phyloP scores from a whole-genome alignment of 257 asterid species.

The Datura wrightii region DNA sequence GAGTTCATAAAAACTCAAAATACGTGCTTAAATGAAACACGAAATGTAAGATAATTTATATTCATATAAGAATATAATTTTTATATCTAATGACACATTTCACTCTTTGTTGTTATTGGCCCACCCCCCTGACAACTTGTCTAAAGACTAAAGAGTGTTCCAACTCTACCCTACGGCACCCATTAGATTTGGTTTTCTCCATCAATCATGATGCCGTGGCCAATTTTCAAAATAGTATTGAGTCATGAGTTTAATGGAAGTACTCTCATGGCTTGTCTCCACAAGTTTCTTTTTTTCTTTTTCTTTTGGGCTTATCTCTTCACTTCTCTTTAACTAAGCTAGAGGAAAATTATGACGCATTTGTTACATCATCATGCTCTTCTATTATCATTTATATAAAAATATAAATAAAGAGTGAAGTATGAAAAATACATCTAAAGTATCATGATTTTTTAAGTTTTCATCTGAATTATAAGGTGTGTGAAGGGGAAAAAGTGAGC shows the following conservation, averaged over 20 bases:
- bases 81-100: neutral
- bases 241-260: neutral
- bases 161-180: neutral
- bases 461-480: too few relatives aligned
- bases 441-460: too few relatives aligned
- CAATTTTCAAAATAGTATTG: neutral
- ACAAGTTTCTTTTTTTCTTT: neutral
- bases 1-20: neutral
- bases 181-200: neutral
- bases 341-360: too few relatives aligned
- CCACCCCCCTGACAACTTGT: neutral
- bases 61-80: neutral
- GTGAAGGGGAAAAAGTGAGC: too few relatives aligned
- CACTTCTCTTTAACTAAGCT: neutral
- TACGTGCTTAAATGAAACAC: neutral
- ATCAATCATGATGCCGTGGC: neutral
- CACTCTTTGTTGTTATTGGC: neutral
- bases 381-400: neutral
- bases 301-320: too few relatives aligned
- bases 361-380: neutral
- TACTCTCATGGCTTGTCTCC: slow-evolving; percentile 1
- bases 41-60: neutral
- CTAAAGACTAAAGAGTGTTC: neutral
- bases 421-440: too few relatives aligned
- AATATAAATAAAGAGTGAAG: too few relatives aligned